Conservation (phyloP, 2,329 filamentous ascomycete species). For the Calonectria pteridis region DNA sequence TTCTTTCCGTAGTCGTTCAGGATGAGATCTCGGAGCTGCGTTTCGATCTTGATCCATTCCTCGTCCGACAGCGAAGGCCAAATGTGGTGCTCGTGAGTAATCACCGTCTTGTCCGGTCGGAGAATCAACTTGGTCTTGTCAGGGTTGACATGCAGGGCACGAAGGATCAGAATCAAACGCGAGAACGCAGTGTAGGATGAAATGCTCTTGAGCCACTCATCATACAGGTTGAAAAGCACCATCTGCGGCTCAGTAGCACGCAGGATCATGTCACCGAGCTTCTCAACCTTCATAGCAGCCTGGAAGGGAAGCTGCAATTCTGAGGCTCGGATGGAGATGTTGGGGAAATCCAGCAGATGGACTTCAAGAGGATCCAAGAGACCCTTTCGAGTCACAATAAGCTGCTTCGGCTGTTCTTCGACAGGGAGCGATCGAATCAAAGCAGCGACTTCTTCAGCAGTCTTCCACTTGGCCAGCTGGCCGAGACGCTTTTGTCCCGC, state of each 20-base stretch:
- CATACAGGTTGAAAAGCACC: constrained; percentile 98
- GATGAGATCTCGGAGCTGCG: constrained; percentile 93
- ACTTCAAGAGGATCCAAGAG: constrained; percentile 96
- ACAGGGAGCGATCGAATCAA: constrained; percentile 95
- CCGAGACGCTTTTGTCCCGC: constrained; percentile 99
- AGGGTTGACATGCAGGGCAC: constrained; percentile 95
- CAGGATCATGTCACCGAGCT: constrained; percentile 98
- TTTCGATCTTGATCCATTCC: constrained; percentile 99
- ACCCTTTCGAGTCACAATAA: constrained; percentile 98
- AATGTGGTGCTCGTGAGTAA: constrained; percentile 98
- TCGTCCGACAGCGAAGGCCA: constrained; percentile 96
- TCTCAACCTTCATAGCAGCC: constrained; percentile 99
- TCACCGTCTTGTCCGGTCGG: constrained; percentile 96
- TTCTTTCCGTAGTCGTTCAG: constrained; percentile 99
- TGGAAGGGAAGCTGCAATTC: constrained; percentile 98
- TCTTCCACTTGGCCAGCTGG: constrained; percentile 99
- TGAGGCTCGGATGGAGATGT: constrained; percentile 97
- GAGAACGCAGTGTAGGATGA: constrained; percentile 99
- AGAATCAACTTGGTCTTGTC: constrained; percentile 98
- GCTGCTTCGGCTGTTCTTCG: constrained; percentile 98
- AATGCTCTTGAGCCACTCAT: constrained; percentile 98
- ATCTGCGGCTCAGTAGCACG: constrained; percentile 99
- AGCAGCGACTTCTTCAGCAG: constrained; percentile 98
- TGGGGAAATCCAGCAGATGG: constrained; percentile 97
- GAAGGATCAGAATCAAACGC: constrained; percentile 90